Percentiles rank a stretch among this genome's conserved stretches.
These are phyloP conservation scores for Cornus controversa DNA, from an alignment of 148 eudicot species.

Conservation along the genomic window DNA sequence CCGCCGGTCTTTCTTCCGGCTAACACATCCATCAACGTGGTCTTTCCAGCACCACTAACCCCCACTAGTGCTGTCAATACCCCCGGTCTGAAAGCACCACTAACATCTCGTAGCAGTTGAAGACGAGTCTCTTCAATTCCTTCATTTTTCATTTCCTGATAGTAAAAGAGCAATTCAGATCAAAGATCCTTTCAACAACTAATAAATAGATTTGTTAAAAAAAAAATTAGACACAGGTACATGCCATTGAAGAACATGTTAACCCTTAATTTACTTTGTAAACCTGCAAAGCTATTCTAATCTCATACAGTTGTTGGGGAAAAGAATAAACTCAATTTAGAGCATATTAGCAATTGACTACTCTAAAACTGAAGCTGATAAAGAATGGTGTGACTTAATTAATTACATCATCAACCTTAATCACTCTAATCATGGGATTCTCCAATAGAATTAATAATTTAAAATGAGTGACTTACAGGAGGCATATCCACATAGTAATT, in stretches of 20 bases:
- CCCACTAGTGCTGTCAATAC: slow-evolving; percentile 79
- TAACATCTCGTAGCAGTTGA: slow-evolving; percentile 57
- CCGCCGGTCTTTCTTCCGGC: slow-evolving; percentile 76
- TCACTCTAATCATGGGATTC: not conserved
- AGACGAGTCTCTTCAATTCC: slow-evolving; percentile 56
- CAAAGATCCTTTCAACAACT: not conserved
- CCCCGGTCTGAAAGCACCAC: slow-evolving; percentile 76
- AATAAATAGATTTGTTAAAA: not conserved
- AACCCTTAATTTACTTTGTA: not conserved
- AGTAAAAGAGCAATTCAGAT: slow-evolving; percentile 1
- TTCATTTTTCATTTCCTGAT: slow-evolving; percentile 60
- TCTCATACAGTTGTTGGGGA: too few relatives aligned
- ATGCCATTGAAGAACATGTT: not conserved
- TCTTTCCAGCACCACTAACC: slow-evolving; percentile 80
- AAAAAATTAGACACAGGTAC: not conserved
- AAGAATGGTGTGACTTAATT: not conserved
- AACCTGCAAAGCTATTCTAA: not conserved
- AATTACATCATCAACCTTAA: not conserved
- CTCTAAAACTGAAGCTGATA: not conserved
- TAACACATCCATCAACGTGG: slow-evolving; percentile 73
- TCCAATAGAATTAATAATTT: not conserved
- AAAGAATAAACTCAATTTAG: too few relatives aligned
- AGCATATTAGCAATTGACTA: not conserved
- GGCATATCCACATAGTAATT: slow-evolving; percentile 68
- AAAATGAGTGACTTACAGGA: slow-evolving; percentile 38